phyloP scores from a whole-genome alignment of 345 rosid genomes.

The Populus simonii region DNA sequence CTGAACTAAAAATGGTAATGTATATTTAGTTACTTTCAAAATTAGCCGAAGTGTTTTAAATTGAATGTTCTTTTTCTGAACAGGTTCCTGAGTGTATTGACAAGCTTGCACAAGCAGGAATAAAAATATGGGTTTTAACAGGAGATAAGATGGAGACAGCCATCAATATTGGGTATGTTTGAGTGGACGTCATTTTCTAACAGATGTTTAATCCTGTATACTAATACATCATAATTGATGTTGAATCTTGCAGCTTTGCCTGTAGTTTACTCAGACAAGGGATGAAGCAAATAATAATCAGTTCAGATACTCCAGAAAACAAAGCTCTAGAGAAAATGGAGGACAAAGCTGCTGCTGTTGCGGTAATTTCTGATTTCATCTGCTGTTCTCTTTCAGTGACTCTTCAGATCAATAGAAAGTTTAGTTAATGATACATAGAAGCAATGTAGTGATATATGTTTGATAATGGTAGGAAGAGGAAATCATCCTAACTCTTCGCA shows the following conservation, averaged over 20 bases:
- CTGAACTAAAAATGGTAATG: too few relatives aligned
- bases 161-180: constrained; percentile 77
- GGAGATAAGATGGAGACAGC: constrained; percentile 99
- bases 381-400: not conserved
- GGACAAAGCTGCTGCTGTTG: constrained; percentile 56
- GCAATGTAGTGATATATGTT: not conserved
- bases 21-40: not conserved
- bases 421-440: not conserved
- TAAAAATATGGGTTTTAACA: constrained; percentile 91
- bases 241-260: constrained; percentile 59
- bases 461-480: not conserved
- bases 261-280: constrained; percentile 96
- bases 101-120: constrained; percentile 96
- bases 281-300: constrained; percentile 83
- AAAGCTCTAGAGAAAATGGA: constrained; percentile 69
- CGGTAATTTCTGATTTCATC: constrained; percentile 34
- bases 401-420: not conserved
- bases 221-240: constrained; percentile 21
- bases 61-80: constrained; percentile 8
- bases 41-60: not conserved
- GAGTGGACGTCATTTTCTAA: not conserved
- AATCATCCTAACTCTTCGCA: not conserved
- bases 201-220: constrained; percentile 2
- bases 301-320: constrained; percentile 63
- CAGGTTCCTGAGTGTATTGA: constrained; percentile 99